Evolutionary conservation across 1,284 basidiomycete genomes (phyloP).

Genomic region (Ceratobasidium sp.): DNA sequence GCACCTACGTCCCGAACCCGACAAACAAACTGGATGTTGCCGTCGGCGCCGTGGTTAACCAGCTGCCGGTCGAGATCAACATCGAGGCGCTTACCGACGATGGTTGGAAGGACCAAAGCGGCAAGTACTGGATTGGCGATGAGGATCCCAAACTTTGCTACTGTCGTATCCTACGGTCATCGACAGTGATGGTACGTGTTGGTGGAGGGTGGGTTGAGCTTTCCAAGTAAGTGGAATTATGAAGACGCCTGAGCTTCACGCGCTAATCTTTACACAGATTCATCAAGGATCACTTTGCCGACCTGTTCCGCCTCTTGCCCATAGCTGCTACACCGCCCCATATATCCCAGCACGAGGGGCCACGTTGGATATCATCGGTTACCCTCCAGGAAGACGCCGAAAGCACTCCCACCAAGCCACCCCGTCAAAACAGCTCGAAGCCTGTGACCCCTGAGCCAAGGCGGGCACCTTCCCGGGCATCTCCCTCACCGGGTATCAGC

Average conservation of each 20-base stretch:
- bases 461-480: slow-evolving; percentile 53
- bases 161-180: slow-evolving; percentile 89
- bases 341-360: slow-evolving; percentile 62
- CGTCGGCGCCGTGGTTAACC: slow-evolving; percentile 90
- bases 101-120: slow-evolving; percentile 86
- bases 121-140: slow-evolving; percentile 95
- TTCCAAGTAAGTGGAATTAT: slow-evolving; percentile 71
- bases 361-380: slow-evolving; percentile 84
- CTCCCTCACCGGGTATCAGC: slow-evolving; percentile 59
- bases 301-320: slow-evolving; percentile 72
- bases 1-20: slow-evolving; percentile 83
- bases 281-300: slow-evolving; percentile 85
- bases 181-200: slow-evolving; percentile 94
- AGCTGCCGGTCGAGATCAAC: slow-evolving; percentile 84
- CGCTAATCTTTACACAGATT: slow-evolving; percentile 65
- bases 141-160: slow-evolving; percentile 89
- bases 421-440: slow-evolving; percentile 56
- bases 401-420: slow-evolving; percentile 51
- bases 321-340: slow-evolving; percentile 65
- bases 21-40: slow-evolving; percentile 92
- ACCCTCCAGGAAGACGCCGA: slow-evolving; percentile 68
- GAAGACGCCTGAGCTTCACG: background rate
- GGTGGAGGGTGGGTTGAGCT: slow-evolving; percentile 95
- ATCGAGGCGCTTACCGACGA: slow-evolving; percentile 83
- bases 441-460: slow-evolving; percentile 56